These are phyloP conservation scores for Emergomyces pasteurianus DNA, from an alignment of 2,329 filamentous ascomycete species.

Conservation along the genomic window DNA sequence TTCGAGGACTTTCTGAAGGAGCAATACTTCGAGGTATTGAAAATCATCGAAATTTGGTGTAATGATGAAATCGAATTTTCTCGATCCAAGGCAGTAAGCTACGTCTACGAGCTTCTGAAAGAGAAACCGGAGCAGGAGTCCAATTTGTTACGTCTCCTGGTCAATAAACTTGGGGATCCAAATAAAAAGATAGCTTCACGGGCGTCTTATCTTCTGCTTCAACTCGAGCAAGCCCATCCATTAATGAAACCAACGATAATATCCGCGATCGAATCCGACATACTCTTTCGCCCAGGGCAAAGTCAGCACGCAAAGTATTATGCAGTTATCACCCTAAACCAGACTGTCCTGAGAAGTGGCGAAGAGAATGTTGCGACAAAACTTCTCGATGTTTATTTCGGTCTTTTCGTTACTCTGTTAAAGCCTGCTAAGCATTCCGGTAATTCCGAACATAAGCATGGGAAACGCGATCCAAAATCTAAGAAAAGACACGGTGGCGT, in stretches of 20 bases:
- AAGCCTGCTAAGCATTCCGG: slow-evolving; percentile 44
- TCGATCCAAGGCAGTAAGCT: slow-evolving; percentile 73
- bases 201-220: slow-evolving; percentile 84
- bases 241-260: slow-evolving; percentile 88
- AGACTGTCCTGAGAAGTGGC: slow-evolving; percentile 78
- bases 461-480: slow-evolving; percentile 36
- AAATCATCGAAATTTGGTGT: slow-evolving; percentile 84
- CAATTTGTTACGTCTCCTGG: slow-evolving; percentile 76
- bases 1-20: slow-evolving; percentile 95
- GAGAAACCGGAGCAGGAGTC: slow-evolving; percentile 97
- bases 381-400: slow-evolving; percentile 84
- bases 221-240: slow-evolving; percentile 78
- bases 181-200: slow-evolving; percentile 92
- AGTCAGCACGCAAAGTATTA: slow-evolving; percentile 87
- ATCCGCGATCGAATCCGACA: slow-evolving; percentile 71
- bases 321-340: slow-evolving; percentile 90
- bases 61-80: slow-evolving; percentile 93
- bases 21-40: slow-evolving; percentile 84
- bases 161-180: slow-evolving; percentile 93
- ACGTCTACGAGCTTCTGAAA: slow-evolving; percentile 80
- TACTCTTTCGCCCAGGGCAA: slow-evolving; percentile 78
- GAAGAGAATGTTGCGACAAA: slow-evolving; percentile 71
- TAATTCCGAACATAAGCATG: slow-evolving; percentile 22
- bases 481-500: slow-evolving; percentile 15
- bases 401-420: slow-evolving; percentile 69